These are phyloP conservation scores for Fusarium succisae DNA, from an alignment of 2,329 filamentous ascomycete species.

Conservation along the genomic window DNA sequence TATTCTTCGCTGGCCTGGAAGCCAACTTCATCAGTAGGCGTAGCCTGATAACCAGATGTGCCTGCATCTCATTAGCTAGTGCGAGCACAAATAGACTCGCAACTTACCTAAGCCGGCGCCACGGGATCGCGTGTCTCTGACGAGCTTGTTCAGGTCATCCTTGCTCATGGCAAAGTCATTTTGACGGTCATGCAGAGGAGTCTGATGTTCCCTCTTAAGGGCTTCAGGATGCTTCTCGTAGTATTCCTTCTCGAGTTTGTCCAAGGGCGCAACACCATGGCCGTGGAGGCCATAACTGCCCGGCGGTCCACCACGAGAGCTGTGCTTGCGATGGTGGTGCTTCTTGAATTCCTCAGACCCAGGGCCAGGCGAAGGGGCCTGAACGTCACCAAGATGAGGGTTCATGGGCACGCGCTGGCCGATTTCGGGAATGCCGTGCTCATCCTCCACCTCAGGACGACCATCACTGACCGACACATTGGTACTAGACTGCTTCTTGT, in stretches of 20 bases:
- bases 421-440: slow-evolving; percentile 91
- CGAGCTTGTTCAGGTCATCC: slow-evolving; percentile 89
- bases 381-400: slow-evolving; percentile 90
- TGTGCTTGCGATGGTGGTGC: slow-evolving; percentile 76
- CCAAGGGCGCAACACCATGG: slow-evolving; percentile 78
- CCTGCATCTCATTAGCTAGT: slow-evolving; percentile 57
- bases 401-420: slow-evolving; percentile 95
- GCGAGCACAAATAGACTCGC: neutral
- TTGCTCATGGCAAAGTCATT: slow-evolving; percentile 87
- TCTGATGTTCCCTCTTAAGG: slow-evolving; percentile 75
- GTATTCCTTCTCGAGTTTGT: slow-evolving; percentile 91
- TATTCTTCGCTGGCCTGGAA: slow-evolving; percentile 90
- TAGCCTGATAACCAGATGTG: slow-evolving; percentile 71
- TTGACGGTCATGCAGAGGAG: slow-evolving; percentile 63
- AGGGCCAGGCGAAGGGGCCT: slow-evolving; percentile 87
- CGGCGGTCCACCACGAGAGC: slow-evolving; percentile 76
- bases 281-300: slow-evolving; percentile 95
- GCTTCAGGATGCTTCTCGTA: slow-evolving; percentile 91
- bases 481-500: slow-evolving; percentile 73
- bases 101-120: slow-evolving; percentile 62
- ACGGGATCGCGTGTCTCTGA: slow-evolving; percentile 73
- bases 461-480: slow-evolving; percentile 62
- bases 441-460: slow-evolving; percentile 68
- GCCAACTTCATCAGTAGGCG: slow-evolving; percentile 90
- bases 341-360: slow-evolving; percentile 55